Conservation (phyloP, 2,329 filamentous ascomycete genomes). For the Alternaria postmessia region DNA sequence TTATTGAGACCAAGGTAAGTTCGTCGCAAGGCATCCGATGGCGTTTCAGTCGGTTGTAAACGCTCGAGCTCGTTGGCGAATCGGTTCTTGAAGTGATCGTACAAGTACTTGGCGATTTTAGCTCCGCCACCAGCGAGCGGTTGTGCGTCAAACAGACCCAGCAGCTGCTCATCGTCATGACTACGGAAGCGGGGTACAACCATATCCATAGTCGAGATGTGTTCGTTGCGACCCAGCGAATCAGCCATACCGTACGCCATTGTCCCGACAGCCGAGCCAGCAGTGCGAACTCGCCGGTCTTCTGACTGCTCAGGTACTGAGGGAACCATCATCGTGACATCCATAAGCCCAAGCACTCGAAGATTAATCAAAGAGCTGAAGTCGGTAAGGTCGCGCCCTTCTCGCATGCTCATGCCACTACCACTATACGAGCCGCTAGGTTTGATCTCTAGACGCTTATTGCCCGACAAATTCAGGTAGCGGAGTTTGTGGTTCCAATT, state of each 20-base stretch:
- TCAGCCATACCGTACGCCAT: constrained; percentile 98
- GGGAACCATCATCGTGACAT: constrained; percentile 92
- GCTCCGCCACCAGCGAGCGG: constrained; percentile 88
- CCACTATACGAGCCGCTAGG: constrained; percentile 66
- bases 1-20: constrained; percentile 93
- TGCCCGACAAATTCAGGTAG: constrained; percentile 95
- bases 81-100: constrained; percentile 91
- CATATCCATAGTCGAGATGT: constrained; percentile 93
- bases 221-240: constrained; percentile 89
- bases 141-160: constrained; percentile 97
- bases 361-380: constrained; percentile 86
- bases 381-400: constrained; percentile 81
- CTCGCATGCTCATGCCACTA: constrained; percentile 52
- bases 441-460: constrained; percentile 93
- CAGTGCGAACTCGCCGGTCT: constrained; percentile 94
- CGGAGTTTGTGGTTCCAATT: constrained; percentile 95
- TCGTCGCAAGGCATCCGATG: constrained; percentile 82
- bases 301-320: constrained; percentile 95
- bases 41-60: constrained; percentile 74
- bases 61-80: constrained; percentile 83
- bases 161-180: constrained; percentile 84
- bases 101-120: constrained; percentile 93
- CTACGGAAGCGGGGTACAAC: constrained; percentile 92
- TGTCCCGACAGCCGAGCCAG: constrained; percentile 88
- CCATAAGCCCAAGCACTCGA: constrained; percentile 92